These are phyloP conservation scores for Kodamaea neixiangensis DNA, from an alignment of 805 yeast genomes.

Conservation along the genomic window DNA sequence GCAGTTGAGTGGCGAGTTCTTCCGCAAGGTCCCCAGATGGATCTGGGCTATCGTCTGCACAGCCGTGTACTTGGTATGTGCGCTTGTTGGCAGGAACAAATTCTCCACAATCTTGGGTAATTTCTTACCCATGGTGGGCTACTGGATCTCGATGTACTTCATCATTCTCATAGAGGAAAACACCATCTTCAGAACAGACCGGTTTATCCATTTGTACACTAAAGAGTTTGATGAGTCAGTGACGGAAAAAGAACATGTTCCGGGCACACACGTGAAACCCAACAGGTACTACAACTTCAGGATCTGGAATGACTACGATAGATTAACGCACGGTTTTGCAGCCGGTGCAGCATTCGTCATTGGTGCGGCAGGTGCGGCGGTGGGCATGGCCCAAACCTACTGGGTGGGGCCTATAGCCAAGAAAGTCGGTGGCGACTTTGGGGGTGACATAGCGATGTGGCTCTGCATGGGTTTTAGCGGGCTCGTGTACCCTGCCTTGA, in stretches of 20 bases:
- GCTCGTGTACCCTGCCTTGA: slow-evolving; percentile 58
- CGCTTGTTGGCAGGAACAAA: slow-evolving; percentile 35
- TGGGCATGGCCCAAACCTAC: slow-evolving; percentile 88
- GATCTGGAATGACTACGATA: slow-evolving; percentile 64
- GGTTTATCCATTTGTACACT: slow-evolving; percentile 33
- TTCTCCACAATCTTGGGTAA: slow-evolving; percentile 37
- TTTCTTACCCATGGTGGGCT: slow-evolving; percentile 44
- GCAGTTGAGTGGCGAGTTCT: slow-evolving; percentile 30
- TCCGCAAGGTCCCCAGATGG: slow-evolving; percentile 39
- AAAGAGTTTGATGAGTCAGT: slow-evolving; percentile 26
- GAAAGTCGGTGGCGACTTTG: slow-evolving; percentile 52
- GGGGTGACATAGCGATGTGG: slow-evolving; percentile 86
- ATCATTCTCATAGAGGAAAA: slow-evolving; percentile 37
- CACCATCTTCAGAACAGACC: slow-evolving; percentile 37
- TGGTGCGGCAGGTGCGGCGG: slow-evolving; percentile 80
- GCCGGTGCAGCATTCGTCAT: slow-evolving; percentile 62
- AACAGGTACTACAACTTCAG: slow-evolving; percentile 61
- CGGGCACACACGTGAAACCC: background rate
- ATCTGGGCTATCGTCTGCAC: slow-evolving; percentile 37
- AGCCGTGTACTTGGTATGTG: slow-evolving; percentile 31
- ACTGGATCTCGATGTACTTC: slow-evolving; percentile 43
- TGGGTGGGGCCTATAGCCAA: slow-evolving; percentile 77
- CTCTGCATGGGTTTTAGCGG: slow-evolving; percentile 71
- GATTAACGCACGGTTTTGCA: slow-evolving; percentile 71
- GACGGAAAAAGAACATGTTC: slow-evolving; percentile 9